Evolutionary conservation across 2,329 filamentous ascomycete species (phyloP).

Genomic region (Alternaria brassicae): DNA sequence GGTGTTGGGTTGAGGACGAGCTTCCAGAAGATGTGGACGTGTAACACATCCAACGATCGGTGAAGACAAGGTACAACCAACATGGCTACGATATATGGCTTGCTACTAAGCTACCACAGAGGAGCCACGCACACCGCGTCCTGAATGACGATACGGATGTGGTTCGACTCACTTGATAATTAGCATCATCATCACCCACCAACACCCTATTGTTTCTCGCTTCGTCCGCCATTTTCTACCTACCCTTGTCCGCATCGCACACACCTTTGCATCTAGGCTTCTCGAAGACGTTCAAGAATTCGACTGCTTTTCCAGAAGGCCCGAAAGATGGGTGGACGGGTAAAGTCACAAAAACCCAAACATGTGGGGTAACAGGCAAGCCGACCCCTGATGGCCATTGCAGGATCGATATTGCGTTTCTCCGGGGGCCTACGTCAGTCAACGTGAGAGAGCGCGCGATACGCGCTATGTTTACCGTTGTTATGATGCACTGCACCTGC

Average conservation of each 20-base stretch:
- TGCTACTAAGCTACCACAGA: not conserved
- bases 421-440: conserved; percentile 2
- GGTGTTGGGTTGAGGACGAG: not conserved
- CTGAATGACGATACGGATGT: not conserved
- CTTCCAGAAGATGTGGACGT: not conserved
- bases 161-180: not conserved
- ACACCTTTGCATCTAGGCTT: not conserved
- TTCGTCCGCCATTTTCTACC: not conserved
- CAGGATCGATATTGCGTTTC: conserved; percentile 12
- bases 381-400: conserved; percentile 1
- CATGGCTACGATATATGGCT: conserved; percentile 2
- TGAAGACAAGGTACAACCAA: not conserved
- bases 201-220: not conserved
- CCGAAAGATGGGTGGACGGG: conserved; percentile 9
- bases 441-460: not conserved
- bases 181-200: not conserved
- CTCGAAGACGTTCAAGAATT: conserved; percentile 8
- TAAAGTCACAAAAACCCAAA: conserved; percentile 9
- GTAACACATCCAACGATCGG: not conserved
- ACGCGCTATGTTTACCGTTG: not conserved
- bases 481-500: not conserved
- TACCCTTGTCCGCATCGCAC: not conserved
- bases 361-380: conserved; percentile 3
- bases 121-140: not conserved
- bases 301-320: conserved; percentile 11